phyloP scores from a whole-genome alignment of 2,329 filamentous ascomycete genomes.

The Coniochaeta ligniaria region DNA sequence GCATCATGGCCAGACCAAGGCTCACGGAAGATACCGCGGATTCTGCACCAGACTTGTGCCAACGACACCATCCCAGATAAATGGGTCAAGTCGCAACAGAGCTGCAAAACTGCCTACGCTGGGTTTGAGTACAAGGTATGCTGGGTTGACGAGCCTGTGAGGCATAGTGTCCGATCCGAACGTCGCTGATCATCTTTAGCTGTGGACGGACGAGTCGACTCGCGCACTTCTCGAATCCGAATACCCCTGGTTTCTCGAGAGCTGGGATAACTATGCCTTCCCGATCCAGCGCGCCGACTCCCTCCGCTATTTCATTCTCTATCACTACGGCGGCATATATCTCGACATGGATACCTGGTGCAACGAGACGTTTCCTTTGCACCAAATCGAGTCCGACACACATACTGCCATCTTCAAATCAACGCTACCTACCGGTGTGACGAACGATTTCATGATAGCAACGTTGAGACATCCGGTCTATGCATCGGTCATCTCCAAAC shows the following conservation, averaged over 20 bases:
- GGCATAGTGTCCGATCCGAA: not conserved
- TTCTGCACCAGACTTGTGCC: conserved; percentile 51
- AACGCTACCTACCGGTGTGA: conserved; percentile 70
- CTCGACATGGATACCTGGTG: conserved; percentile 59
- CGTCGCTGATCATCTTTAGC: conserved; percentile 29
- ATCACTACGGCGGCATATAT: conserved; percentile 73
- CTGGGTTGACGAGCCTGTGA: not conserved
- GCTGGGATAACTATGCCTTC: conserved; percentile 66
- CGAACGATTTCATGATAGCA: conserved; percentile 73
- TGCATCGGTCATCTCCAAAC: conserved; percentile 56
- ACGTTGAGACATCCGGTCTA: conserved; percentile 70
- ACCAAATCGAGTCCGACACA: conserved; percentile 13
- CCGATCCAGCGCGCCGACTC: conserved; percentile 73
- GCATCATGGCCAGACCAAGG: not conserved
- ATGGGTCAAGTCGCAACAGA: conserved; percentile 59
- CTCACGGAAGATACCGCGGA: conserved; percentile 57
- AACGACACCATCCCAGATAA: conserved; percentile 61
- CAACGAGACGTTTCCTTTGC: conserved; percentile 14
- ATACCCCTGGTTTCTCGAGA: conserved; percentile 72
- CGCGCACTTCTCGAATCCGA: conserved; percentile 65
- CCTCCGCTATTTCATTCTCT: conserved; percentile 72
- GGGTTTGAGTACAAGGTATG: conserved; percentile 68
- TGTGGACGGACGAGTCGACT: conserved; percentile 68
- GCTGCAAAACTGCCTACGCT: conserved; percentile 59
- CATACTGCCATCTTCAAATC: conserved; percentile 23